Percentiles rank a stretch among this genome's conserved stretches.
These are phyloP conservation scores for Scenedesmus sp. DNA, from an alignment of 163 green algal species.

Conservation along the genomic window DNA sequence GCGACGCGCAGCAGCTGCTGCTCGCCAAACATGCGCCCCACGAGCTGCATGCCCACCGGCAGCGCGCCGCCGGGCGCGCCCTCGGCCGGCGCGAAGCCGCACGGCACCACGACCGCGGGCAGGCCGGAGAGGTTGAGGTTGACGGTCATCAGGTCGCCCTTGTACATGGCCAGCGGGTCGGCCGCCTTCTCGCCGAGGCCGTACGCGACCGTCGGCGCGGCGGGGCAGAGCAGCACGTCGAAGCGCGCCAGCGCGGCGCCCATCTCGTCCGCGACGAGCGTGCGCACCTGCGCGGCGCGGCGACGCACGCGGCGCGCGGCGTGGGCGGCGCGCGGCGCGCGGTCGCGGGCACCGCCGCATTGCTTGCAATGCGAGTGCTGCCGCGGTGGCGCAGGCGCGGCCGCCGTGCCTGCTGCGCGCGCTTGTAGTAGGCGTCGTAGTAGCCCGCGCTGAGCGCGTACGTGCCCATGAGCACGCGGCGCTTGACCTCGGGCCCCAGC, in stretches of 20 bases:
- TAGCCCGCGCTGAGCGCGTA: slow-evolving; percentile 96
- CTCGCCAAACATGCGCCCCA: slow-evolving; percentile 87
- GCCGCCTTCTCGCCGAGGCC: slow-evolving; percentile 78
- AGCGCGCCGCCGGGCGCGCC: slow-evolving; percentile 50
- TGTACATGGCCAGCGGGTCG: slow-evolving; percentile 95
- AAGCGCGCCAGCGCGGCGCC: slow-evolving; percentile 67
- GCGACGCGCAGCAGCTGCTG: slow-evolving; percentile 72
- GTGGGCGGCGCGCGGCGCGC: too few species aligned
- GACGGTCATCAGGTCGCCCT: slow-evolving; percentile 93
- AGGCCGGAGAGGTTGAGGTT: slow-evolving; percentile 95
- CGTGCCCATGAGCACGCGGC: slow-evolving; percentile 97
- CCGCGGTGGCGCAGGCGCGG: too few species aligned
- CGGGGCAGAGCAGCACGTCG: slow-evolving; percentile 87
- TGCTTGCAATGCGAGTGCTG: too few species aligned
- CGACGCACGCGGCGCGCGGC: too few species aligned
- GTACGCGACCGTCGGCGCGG: slow-evolving; percentile 86
- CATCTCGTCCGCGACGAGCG: slow-evolving; percentile 85
- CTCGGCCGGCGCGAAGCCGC: slow-evolving; percentile 63
- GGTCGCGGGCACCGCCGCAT: too few species aligned
- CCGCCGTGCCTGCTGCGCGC: slow-evolving; percentile 83
- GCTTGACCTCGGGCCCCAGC: slow-evolving; percentile 90
- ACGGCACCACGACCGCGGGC: slow-evolving; percentile 89
- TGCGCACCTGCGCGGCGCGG: slow-evolving; percentile 76
- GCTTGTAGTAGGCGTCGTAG: slow-evolving; percentile 97
- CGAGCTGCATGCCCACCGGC: slow-evolving; percentile 91